phyloP scores from a whole-genome alignment of 192 early-diverging fungal genomes.

The Backusella macrospora region DNA sequence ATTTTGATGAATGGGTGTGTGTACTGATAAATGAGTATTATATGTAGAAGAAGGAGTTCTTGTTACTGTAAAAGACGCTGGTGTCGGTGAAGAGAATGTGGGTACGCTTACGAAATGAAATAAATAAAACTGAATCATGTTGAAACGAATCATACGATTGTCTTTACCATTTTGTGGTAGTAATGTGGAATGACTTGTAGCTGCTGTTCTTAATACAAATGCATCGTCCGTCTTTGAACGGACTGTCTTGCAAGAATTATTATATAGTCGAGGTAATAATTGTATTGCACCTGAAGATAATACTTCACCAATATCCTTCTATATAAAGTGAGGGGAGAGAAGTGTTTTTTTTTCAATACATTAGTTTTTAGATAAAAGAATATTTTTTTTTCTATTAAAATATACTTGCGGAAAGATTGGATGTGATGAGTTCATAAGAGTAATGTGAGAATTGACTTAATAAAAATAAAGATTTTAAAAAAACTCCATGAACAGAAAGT shows the following conservation, averaged over 20 bases:
- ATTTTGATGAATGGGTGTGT: too few relatives aligned
- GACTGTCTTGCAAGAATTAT: neutral
- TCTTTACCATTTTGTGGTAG: neutral
- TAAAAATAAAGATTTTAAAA: neutral
- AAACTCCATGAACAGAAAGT: neutral
- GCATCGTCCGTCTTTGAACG: neutral
- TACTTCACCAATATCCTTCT: neutral
- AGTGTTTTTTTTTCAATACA: too few relatives aligned
- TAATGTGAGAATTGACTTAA: neutral
- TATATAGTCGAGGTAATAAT: neutral
- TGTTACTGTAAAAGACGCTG: neutral
- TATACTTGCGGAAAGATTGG: neutral
- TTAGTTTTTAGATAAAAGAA: too few relatives aligned
- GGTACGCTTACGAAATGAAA: conserved; percentile 14
- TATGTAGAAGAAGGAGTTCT: too few relatives aligned
- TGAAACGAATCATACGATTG: conserved; percentile 5
- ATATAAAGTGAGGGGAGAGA: too few relatives aligned
- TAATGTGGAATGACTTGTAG: conserved; percentile 3
- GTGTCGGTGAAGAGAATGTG: neutral
- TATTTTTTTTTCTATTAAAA: too few relatives aligned
- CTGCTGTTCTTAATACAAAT: conserved; percentile 3
- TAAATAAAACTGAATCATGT: conserved; percentile 12
- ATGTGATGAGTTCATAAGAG: conserved; percentile 1
- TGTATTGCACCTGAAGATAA: neutral
- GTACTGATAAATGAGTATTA: too few relatives aligned